phyloP scores from a whole-genome alignment of 306 rosid genomes.

The Vicia villosa region DNA sequence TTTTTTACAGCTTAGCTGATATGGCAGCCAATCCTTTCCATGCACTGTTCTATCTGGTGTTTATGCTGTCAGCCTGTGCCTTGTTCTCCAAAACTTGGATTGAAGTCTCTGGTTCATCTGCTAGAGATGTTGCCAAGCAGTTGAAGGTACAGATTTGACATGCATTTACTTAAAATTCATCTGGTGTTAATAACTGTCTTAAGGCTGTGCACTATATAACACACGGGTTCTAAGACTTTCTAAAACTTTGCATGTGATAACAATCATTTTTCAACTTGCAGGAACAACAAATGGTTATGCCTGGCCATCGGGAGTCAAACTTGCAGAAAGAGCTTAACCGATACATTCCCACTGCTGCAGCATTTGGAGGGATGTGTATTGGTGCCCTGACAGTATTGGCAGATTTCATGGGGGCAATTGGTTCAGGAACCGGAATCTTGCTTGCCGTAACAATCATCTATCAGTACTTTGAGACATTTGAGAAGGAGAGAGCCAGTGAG shows the following conservation, averaged over 20 bases:
- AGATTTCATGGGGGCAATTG: slow-evolving; percentile 95
- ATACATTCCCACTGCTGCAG: slow-evolving; percentile 93
- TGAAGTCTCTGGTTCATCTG: slow-evolving; percentile 97
- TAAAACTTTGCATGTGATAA: slow-evolving; percentile 62
- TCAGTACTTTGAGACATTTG: slow-evolving; percentile 89
- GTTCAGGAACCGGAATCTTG: slow-evolving; percentile 86
- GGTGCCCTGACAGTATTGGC: slow-evolving; percentile 94
- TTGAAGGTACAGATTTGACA: slow-evolving; percentile 63
- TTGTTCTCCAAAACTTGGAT: slow-evolving; percentile 96
- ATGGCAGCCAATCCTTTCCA: slow-evolving; percentile 98
- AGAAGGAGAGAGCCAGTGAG: slow-evolving; percentile 88
- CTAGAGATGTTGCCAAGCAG: slow-evolving; percentile 92
- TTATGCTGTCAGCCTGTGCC: slow-evolving; percentile 92
- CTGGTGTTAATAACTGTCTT: neutral
- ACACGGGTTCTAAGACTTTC: no score
- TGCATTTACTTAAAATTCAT: slow-evolving; percentile 37
- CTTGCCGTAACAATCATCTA: slow-evolving; percentile 93
- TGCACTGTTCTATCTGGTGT: slow-evolving; percentile 80
- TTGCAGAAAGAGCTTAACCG: slow-evolving; percentile 86
- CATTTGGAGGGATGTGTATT: slow-evolving; percentile 89
- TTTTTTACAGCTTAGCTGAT: slow-evolving; percentile 81
- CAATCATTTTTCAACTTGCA: slow-evolving; percentile 80
- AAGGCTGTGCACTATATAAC: neutral
- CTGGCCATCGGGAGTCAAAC: slow-evolving; percentile 89
- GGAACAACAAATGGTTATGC: slow-evolving; percentile 99